Evolutionary conservation across 2,329 filamentous ascomycete species (phyloP).

Genomic region (Aspergillus udagawae): DNA sequence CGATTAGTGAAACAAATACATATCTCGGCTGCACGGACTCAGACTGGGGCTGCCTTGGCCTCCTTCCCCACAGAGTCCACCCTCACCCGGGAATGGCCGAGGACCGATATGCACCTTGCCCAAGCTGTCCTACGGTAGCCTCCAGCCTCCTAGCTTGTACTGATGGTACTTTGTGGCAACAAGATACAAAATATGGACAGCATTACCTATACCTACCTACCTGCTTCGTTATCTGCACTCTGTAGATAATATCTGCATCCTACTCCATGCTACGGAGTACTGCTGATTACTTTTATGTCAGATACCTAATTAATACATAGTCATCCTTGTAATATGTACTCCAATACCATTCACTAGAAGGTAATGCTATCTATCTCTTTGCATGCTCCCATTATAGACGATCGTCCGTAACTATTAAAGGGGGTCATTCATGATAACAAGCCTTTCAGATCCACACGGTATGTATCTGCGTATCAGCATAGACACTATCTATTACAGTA

Average conservation of each 20-base stretch:
- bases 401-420: background rate
- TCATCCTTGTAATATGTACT: background rate
- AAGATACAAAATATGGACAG: background rate
- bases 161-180: too few relatives aligned
- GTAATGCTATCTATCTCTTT: background rate
- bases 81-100: constrained; percentile 25
- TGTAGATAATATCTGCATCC: background rate
- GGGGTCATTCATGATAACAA: background rate
- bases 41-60: constrained; percentile 4
- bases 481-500: background rate
- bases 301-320: background rate
- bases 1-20: constrained; percentile 30
- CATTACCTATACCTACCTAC: background rate
- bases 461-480: background rate
- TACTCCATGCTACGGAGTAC: background rate
- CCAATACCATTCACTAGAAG: background rate
- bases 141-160: too few relatives aligned
- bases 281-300: background rate
- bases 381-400: background rate
- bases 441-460: background rate
- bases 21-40: constrained; percentile 35
- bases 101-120: background rate
- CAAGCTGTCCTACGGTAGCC: background rate
- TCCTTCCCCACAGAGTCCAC: constrained; percentile 8
- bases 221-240: background rate